These are phyloP conservation scores for Aspergillus egyptiacus DNA, from an alignment of 495 filamentous ascomycete genomes.

Conservation along the genomic window DNA sequence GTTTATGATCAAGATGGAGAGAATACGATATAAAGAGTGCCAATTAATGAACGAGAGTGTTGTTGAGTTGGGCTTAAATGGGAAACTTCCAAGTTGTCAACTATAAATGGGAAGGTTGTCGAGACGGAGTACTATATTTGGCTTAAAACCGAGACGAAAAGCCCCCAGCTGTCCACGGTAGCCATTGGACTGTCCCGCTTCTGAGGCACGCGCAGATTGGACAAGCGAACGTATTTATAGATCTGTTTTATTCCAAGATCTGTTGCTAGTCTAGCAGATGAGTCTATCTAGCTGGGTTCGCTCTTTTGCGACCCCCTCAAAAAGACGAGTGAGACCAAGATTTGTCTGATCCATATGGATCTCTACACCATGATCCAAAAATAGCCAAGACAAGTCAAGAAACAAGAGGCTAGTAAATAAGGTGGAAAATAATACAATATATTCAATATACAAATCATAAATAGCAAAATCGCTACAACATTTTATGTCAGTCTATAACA, in stretches of 20 bases:
- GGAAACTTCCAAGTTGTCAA: not conserved
- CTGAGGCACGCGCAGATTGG: not conserved
- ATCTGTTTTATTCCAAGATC: not conserved
- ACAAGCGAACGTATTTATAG: slow-evolving; percentile 9
- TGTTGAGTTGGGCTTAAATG: not conserved
- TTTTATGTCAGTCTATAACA: slow-evolving; percentile 12
- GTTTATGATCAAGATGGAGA: not conserved
- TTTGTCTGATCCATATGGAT: not conserved
- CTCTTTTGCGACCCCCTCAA: too few relatives aligned
- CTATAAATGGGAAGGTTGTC: not conserved
- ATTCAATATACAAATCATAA: slow-evolving; percentile 17
- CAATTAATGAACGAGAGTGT: not conserved
- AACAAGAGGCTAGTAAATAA: not conserved
- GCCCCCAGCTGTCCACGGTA: too few relatives aligned
- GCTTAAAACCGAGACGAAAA: too few relatives aligned
- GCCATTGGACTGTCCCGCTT: too few relatives aligned
- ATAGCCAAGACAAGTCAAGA: slow-evolving; percentile 12
- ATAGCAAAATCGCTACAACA: slow-evolving; percentile 19
- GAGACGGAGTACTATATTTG: not conserved
- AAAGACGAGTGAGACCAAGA: too few relatives aligned
- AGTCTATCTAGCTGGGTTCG: too few relatives aligned
- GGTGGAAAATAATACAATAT: slow-evolving; percentile 10
- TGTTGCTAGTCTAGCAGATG: too few relatives aligned
- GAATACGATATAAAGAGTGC: not conserved
- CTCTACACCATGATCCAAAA: slow-evolving; percentile 12